Evolutionary conservation across 208 protist species (phyloP), one percentile per base, ranked within the genome.

Genomic region (Trypanosoma vivax): DNA sequence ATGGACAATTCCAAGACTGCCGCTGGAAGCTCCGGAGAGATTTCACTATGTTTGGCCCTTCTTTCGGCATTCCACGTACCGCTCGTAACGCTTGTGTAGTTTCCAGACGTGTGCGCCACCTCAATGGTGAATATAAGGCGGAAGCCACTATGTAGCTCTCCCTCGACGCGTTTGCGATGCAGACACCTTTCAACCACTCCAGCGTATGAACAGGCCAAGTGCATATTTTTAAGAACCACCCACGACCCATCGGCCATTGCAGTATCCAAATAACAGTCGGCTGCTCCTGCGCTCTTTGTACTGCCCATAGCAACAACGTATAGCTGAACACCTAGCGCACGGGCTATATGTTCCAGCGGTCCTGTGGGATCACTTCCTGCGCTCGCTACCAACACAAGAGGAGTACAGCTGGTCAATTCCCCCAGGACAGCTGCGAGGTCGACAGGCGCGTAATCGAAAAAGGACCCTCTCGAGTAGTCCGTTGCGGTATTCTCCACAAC

Each of bases 201-300:
- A 30, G 99, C 81, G 88, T 96, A 99, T 19, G 68, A 51, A 21
- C 94, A 85, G 1, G 92, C 91, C 4, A 99, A 70, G 73, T 99
- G 98, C 2, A 99, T 90, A 71, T 99, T 99, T 73, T 99, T 99
- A 10, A 99, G 73, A 33, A 99, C 69, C 29, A 99, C 88, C 98
- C 98, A 99, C 0, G 63, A 61, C 16, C 97, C 95, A 5, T 39
- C 46, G 43, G 73, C 78, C 40, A 94, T 79, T 2, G 84, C 91
- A 10, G 69, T 52, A 9, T 52, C 60, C 19, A 99, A 87, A 33
- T 95, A 90, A 28, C 79, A 66, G 39, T 99, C 93, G 4, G 97
- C 97, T 14, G 64, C 68, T 14, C 76, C 76, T 40, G 92, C 91
- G 34, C 96, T 91, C 53, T 99, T 97, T 29, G 79, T 45, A 49